Evolutionary conservation across 1,284 basidiomycete genomes (phyloP), one percentile per base, ranked within the genome.

Genomic region (Mycena citricolor): DNA sequence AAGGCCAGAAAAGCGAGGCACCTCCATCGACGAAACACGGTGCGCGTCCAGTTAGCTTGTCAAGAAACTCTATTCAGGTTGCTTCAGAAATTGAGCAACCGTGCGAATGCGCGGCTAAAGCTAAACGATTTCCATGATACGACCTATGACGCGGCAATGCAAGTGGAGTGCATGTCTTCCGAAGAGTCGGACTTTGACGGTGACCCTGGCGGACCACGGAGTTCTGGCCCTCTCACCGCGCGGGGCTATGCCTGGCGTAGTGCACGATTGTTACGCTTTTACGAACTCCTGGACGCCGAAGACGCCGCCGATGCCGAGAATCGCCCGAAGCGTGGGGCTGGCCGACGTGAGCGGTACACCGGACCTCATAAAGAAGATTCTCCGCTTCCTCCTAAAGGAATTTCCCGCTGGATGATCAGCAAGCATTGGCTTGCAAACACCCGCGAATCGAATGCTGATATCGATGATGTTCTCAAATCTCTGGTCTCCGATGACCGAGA

Each of bases 351-450:
- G 42, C 77, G 85, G 25, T 62, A 63, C 17, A 55, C 60, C n/a
- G 84, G 84, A 0, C 66, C 68, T 21, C 61, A 64, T 1, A 85
- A 83, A 56, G 79, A 82, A n/a, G 75, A 70, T 2, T 61, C 78
- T 8, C 54, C 67, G 17, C 62, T 83, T 4, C 86, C 86, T 5
- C 85, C 86, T 0, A 68, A 70, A 48, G 81, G 81, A 2, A 68
- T 81, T 5, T 69, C 76, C 4, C 65, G 68, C n/a, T 87, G 84
- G 84, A 88, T 88, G 86, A 67, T 87, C 50, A 86, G 83, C 61
- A 72, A 71, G 55, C 63, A 71, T 17, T 87, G 84, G 84, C 49
- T 79, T n/a, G n/a, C n/a, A n/a, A n/a, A n/a, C n/a, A n/a, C n/a
- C n/a, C n/a, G n/a, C n/a, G n/a, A n/a, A n/a, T n/a, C n/a, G n/a